phyloP scores from a whole-genome alignment of 768 basidiomycete species.

The Psilocybe cubensis region DNA sequence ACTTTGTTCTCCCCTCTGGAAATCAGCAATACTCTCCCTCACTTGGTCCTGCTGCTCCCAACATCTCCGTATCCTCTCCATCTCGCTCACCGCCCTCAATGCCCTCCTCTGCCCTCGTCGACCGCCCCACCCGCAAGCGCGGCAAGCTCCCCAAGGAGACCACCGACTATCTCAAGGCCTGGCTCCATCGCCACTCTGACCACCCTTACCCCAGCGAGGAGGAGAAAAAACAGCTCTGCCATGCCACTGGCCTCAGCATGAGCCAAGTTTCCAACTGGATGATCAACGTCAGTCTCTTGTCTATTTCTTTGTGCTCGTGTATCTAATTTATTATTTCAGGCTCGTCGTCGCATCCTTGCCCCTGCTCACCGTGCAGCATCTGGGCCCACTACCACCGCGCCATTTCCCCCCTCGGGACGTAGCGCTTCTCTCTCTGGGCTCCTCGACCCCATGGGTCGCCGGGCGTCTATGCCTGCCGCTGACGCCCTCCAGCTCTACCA shows the following conservation, averaged over 20 bases:
- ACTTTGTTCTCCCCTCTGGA: slow-evolving; percentile 54
- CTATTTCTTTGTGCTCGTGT: slow-evolving; percentile 8
- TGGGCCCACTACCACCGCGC: slow-evolving; percentile 78
- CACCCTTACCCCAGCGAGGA: slow-evolving; percentile 91
- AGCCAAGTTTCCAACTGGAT: slow-evolving; percentile 93
- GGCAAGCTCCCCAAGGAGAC: slow-evolving; percentile 91
- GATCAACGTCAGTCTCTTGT: slow-evolving; percentile 65
- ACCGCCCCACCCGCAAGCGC: slow-evolving; percentile 79
- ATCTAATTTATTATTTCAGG: slow-evolving; percentile 43
- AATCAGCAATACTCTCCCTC: slow-evolving; percentile 46
- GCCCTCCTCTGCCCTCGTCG: slow-evolving; percentile 63
- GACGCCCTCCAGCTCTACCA: slow-evolving; percentile 78
- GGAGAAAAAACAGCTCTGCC: slow-evolving; percentile 88
- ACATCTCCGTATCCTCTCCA: slow-evolving; percentile 46
- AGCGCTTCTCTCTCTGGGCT: slow-evolving; percentile 45
- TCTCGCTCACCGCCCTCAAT: slow-evolving; percentile 54
- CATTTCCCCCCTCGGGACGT: slow-evolving; percentile 61
- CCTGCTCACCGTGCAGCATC: slow-evolving; percentile 78
- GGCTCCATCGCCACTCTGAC: slow-evolving; percentile 87
- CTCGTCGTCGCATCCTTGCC: slow-evolving; percentile 81
- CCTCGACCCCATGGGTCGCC: slow-evolving; percentile 50
- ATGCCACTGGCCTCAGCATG: slow-evolving; percentile 87
- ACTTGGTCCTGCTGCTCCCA: slow-evolving; percentile 46
- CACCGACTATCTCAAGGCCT: slow-evolving; percentile 86
- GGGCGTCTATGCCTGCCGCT: slow-evolving; percentile 66